Conservation (phyloP, 2,329 filamentous ascomycete species). For the Trichoderma guizhouense region DNA sequence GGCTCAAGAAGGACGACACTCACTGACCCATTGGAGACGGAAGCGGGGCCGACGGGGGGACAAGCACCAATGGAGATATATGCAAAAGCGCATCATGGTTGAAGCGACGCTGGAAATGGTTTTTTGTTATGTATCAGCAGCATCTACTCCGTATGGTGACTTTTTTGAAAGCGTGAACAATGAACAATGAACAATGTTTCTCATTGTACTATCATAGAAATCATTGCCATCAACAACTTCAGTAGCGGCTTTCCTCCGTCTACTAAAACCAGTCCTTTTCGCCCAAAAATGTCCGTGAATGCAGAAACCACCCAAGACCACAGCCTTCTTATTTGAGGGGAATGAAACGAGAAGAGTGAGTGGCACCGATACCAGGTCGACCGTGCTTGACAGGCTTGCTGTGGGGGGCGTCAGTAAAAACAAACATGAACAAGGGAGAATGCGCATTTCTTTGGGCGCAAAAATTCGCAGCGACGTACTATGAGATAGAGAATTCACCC, state of each 20-base stretch:
- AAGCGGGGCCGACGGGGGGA: neutral
- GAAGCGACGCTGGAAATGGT: neutral
- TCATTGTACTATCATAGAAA: slow-evolving; percentile 45
- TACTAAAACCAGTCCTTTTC: slow-evolving; percentile 56
- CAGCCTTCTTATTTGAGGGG: slow-evolving; percentile 91
- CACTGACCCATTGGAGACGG: neutral
- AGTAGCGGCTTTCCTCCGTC: slow-evolving; percentile 43
- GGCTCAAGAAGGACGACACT: neutral
- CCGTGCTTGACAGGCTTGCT: slow-evolving; percentile 99
- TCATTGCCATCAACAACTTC: slow-evolving; percentile 45
- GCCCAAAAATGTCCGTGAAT: slow-evolving; percentile 55
- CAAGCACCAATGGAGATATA: neutral
- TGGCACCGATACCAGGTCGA: slow-evolving; percentile 99
- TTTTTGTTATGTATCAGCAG: neutral
- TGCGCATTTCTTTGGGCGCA: neutral
- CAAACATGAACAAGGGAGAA: neutral
- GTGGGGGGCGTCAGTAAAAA: slow-evolving; percentile 47
- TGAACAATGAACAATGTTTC: slow-evolving; percentile 36
- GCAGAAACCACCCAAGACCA: slow-evolving; percentile 52
- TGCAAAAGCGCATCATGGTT: neutral
- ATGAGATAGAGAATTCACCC: slow-evolving; percentile 99
- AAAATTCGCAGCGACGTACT: slow-evolving; percentile 61
- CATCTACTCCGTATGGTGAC: neutral
- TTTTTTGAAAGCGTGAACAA: slow-evolving; percentile 30
- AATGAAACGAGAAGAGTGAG: slow-evolving; percentile 99